Percentiles rank a stretch among this genome's conserved stretches.
phyloP scores from a whole-genome alignment of 768 basidiomycete species.

The Lanmaoa rubissima region DNA sequence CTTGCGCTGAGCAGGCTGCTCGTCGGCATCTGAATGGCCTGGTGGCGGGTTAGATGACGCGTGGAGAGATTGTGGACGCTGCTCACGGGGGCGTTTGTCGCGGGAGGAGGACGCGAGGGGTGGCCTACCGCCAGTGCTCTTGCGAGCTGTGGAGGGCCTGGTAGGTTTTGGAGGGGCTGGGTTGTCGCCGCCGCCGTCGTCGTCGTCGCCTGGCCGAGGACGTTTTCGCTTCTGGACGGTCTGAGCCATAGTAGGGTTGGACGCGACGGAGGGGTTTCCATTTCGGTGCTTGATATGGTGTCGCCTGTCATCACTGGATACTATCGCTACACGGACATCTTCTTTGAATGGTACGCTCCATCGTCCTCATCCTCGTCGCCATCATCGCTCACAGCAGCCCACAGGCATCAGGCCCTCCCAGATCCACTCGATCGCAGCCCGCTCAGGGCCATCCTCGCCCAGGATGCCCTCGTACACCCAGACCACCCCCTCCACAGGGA shows the following conservation, averaged over 20 bases:
- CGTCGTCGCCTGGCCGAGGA: slow-evolving; percentile 32
- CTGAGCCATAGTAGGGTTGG: slow-evolving; percentile 54
- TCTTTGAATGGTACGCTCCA: slow-evolving; percentile 70
- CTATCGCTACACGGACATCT: slow-evolving; percentile 83
- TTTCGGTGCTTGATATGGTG: slow-evolving; percentile 25
- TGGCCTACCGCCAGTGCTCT: slow-evolving; percentile 70
- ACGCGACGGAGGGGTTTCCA: slow-evolving; percentile 6
- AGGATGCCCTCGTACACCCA: slow-evolving; percentile 65
- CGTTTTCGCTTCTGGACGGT: slow-evolving; percentile 55
- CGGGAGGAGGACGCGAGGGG: slow-evolving; percentile 30
- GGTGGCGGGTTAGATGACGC: slow-evolving; percentile 8
- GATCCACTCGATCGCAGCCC: slow-evolving; percentile 56
- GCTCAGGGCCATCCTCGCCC: slow-evolving; percentile 71
- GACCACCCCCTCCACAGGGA: slow-evolving; percentile 70
- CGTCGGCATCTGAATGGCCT: slow-evolving; percentile 26
- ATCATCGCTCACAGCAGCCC: neutral
- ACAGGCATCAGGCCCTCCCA: slow-evolving; percentile 58
- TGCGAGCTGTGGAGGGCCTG: slow-evolving; percentile 69
- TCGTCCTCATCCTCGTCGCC: neutral
- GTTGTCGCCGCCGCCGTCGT: slow-evolving; percentile 30
- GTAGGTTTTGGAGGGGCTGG: slow-evolving; percentile 41
- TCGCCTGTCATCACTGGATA: slow-evolving; percentile 61
- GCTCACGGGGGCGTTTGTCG: slow-evolving; percentile 29
- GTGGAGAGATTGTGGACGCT: neutral
- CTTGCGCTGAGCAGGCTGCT: slow-evolving; percentile 36